A percentile compares a stretch with the other conserved stretches of the same genome.
Conservation (phyloP, 2,329 filamentous ascomycete species). For the Metarhizium humberi region DNA sequence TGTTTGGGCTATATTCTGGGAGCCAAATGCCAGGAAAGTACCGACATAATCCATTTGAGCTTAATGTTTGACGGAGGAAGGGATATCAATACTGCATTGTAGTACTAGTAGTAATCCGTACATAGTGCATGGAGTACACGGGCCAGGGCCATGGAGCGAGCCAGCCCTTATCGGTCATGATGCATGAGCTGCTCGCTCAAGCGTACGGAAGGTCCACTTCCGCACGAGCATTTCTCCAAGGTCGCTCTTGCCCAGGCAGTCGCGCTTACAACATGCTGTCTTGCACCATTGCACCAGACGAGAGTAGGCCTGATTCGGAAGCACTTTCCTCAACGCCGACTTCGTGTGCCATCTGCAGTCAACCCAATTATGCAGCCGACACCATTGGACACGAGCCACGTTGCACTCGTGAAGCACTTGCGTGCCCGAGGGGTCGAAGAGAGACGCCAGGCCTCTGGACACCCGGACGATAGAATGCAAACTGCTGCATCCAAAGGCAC, state of each 20-base stretch:
- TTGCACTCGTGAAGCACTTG: slow-evolving; percentile 16
- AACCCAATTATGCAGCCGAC: neutral
- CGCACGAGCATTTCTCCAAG: neutral
- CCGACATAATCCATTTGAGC: neutral
- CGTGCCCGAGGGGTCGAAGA: too few species aligned
- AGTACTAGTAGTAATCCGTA: neutral
- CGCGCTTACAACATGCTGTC: too few species aligned
- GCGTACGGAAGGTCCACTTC: neutral
- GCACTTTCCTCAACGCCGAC: slow-evolving; percentile 1
- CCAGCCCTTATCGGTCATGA: neutral
- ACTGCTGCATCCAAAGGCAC: slow-evolving; percentile 5
- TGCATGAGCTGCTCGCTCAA: neutral
- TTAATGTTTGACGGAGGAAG: neutral
- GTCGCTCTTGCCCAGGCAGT: neutral
- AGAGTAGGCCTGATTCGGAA: neutral
- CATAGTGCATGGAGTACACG: neutral
- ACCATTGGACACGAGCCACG: slow-evolving; percentile 21
- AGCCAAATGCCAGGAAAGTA: neutral
- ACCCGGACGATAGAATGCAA: slow-evolving; percentile 18
- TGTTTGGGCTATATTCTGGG: neutral
- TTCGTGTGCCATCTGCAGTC: neutral
- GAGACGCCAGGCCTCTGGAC: too few species aligned
- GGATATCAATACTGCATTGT: neutral
- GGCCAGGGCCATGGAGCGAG: neutral
- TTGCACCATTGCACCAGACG: too few species aligned